Percentiles rank a stretch among this genome's conserved stretches.
phyloP scores from a whole-genome alignment of 768 basidiomycete genomes.

The Austroboletus eburneus region DNA sequence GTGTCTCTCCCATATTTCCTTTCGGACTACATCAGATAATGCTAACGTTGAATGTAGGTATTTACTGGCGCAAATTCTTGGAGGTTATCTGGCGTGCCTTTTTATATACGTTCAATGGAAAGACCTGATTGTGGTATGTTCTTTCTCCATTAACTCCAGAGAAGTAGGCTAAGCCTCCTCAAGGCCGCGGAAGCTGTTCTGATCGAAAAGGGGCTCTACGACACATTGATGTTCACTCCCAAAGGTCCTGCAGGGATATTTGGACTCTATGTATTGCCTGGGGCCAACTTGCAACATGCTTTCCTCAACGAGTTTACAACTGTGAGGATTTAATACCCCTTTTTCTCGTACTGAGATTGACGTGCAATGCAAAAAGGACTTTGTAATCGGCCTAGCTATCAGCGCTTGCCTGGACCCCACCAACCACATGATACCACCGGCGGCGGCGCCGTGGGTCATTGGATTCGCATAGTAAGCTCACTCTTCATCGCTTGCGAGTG shows the following conservation, averaged over 20 bases:
- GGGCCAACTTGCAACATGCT: slow-evolving; percentile 27
- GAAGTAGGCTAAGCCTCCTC: not conserved
- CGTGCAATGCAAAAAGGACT: slow-evolving; percentile 5
- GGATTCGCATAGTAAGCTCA: slow-evolving; percentile 59
- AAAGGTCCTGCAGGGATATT: slow-evolving; percentile 37
- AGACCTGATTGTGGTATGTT: slow-evolving; percentile 43
- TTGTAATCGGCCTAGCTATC: slow-evolving; percentile 21
- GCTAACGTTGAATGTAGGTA: slow-evolving; percentile 42
- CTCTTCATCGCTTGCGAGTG: not conserved
- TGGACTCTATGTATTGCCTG: slow-evolving; percentile 33
- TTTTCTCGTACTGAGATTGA: slow-evolving; percentile 1
- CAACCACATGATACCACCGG: slow-evolving; percentile 54
- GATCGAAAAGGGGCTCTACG: slow-evolving; percentile 23
- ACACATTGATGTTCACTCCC: slow-evolving; percentile 33
- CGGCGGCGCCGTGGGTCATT: slow-evolving; percentile 48
- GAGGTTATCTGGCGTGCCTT: slow-evolving; percentile 59
- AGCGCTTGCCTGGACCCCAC: slow-evolving; percentile 42
- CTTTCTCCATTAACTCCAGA: slow-evolving; percentile 38
- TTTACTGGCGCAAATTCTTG: slow-evolving; percentile 61
- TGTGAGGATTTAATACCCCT: slow-evolving; percentile 17
- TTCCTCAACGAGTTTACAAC: slow-evolving; percentile 39
- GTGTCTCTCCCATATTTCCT: slow-evolving; percentile 14
- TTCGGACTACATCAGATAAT: not conserved
- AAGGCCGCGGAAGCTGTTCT: slow-evolving; percentile 31
- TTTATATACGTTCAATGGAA: slow-evolving; percentile 62